phyloP scores from a whole-genome alignment of 2,329 filamentous ascomycete species.

The Talaromyces piceae region DNA sequence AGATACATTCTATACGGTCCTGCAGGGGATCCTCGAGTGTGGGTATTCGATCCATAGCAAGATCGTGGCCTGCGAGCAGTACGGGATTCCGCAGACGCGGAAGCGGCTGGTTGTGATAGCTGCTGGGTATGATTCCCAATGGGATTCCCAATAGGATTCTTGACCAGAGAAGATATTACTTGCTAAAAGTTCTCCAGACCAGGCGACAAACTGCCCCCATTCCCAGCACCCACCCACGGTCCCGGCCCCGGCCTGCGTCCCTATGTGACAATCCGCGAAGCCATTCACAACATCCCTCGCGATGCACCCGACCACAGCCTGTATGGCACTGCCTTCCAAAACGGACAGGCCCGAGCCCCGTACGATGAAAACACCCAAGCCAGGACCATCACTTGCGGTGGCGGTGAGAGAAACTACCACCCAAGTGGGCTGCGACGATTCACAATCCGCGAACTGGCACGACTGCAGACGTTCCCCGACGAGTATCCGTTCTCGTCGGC shows the following conservation, averaged over 20 bases:
- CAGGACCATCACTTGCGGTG: conserved; percentile 55
- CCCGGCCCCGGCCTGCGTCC: conserved; percentile 25
- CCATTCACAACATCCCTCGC: conserved; percentile 34
- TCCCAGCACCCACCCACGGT: conserved; percentile 56
- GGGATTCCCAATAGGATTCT: too few relatives aligned
- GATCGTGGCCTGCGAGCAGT: conserved; percentile 45
- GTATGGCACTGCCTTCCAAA: conserved; percentile 16
- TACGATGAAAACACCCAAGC: conserved; percentile 47
- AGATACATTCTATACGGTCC: conserved; percentile 51
- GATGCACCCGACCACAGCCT: conserved; percentile 39
- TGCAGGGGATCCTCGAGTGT: conserved; percentile 51
- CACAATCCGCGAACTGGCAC: conserved; percentile 61
- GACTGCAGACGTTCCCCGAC: conserved; percentile 61
- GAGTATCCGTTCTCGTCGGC: conserved; percentile 49
- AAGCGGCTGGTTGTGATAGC: conserved; percentile 47
- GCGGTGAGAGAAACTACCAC: conserved; percentile 57
- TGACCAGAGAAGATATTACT: background rate
- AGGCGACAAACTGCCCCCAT: conserved; percentile 60
- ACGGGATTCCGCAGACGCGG: conserved; percentile 44
- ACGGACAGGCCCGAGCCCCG: conserved; percentile 21
- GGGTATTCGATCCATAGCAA: conserved; percentile 67
- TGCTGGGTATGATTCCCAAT: conserved; percentile 40
- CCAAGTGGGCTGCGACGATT: conserved; percentile 57
- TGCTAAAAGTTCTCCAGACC: conserved; percentile 52
- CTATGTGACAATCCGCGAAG: conserved; percentile 35